Evolutionary conservation across 2,329 filamentous ascomycete species (phyloP).

Genomic region (Incumbomyces lentus): DNA sequence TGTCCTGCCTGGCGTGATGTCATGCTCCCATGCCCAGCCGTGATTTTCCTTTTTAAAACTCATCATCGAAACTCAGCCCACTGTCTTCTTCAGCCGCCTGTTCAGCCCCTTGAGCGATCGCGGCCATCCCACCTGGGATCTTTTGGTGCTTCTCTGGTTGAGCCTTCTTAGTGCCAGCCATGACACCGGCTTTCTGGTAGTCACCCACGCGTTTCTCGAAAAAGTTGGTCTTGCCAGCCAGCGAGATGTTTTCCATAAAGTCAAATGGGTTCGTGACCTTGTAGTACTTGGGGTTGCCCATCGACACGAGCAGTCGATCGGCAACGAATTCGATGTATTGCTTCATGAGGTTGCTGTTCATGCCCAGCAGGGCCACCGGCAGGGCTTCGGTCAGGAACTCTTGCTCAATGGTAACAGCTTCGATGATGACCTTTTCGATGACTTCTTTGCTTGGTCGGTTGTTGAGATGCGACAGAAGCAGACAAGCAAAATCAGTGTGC

Average conservation of each 20-base stretch:
- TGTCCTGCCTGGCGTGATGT: background rate
- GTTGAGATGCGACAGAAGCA: slow-evolving; percentile 95
- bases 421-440: slow-evolving; percentile 79
- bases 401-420: slow-evolving; percentile 89
- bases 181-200: slow-evolving; percentile 99
- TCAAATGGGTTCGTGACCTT: slow-evolving; percentile 92
- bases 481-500: slow-evolving; percentile 97
- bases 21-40: background rate
- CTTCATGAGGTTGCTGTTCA: slow-evolving; percentile 97
- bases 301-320: slow-evolving; percentile 81
- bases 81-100: slow-evolving; percentile 24
- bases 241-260: slow-evolving; percentile 99
- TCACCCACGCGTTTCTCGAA: slow-evolving; percentile 99
- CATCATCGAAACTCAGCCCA: slow-evolving; percentile 88
- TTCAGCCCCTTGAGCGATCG: slow-evolving; percentile 36
- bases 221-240: slow-evolving; percentile 99
- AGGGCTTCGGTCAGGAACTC: slow-evolving; percentile 96
- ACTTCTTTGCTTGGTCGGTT: slow-evolving; percentile 74
- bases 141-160: slow-evolving; percentile 49
- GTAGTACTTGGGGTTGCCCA: slow-evolving; percentile 92
- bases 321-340: slow-evolving; percentile 99
- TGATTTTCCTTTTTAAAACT: slow-evolving; percentile 74
- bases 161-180: slow-evolving; percentile 74
- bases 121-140: slow-evolving; percentile 28
- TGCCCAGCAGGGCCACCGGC: slow-evolving; percentile 84